Base-by-base conservation (phyloP, 176 grass and related monocot species). In the Lolium multiflorum region DNA sequence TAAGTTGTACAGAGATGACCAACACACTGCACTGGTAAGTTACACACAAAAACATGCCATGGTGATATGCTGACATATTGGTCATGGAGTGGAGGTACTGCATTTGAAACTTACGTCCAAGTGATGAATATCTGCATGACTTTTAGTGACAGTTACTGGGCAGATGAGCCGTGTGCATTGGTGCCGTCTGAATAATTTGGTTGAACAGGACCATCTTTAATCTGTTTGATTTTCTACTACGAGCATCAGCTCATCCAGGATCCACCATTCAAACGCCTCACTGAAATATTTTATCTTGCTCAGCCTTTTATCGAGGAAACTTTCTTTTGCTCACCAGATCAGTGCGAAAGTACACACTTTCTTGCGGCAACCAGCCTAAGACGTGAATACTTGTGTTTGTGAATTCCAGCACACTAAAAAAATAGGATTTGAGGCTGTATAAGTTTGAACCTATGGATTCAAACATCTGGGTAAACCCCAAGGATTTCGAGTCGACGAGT, bases 141-240 rank as follows among this genome's bases (percentile, higher is more conserved):
- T 56, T 56, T 18, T 70, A 70, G 67, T 70, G 49, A 82, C 50
- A 82, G 51, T 82, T 69, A 28, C 63, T 68, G 11, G 26, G 63
- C 64, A 82, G 48, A 81, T 31, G 41, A 67, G 62, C 25, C 17
- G 44, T 51, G 66, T 9, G 8, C 66, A 69, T 7, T 68, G 46
- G 46, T 28, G 59, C 14, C 43, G 5, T 35, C 61, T 67, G 35
- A 65, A 20, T 52, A 18, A 21, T 52, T 20, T 54, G 46, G 48
- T 81, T 81, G 62, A 67, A 81, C 12, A 43, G 43, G 44, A 51
- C 75, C 73, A 61, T 68, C 62, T 81, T 82, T 8, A 39, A 58
- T 57, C 31, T 9, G 12, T 58, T 71, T 17, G 24, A 57, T 71
- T 71, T 15, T 56, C 35, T 72, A 68, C 39, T 81, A 31, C 20